Evolutionary conservation across 1,284 basidiomycete species (phyloP), one percentile per base, ranked within the genome.

Genomic region (Pseudozyma sp.): DNA sequence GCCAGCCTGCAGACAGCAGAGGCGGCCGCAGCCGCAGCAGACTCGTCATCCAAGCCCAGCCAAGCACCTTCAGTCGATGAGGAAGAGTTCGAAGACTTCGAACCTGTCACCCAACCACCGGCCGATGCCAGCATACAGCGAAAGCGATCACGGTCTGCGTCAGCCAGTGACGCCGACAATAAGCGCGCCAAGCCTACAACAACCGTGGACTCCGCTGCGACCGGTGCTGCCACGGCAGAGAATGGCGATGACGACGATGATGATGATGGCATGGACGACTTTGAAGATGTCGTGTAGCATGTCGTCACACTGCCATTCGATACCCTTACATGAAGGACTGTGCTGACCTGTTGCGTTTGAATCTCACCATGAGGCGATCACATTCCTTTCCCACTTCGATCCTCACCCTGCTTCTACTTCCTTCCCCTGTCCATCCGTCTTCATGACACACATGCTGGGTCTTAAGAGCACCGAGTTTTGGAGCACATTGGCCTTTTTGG

Each of bases 221-320:
- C 34, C 17, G n/a, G 17, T 7, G 9, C 42, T 39, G 34, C 31
- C 14, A 40, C 44, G 8, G 44, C 44, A 10, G 35, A n/a, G 24
- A 40, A 24, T 4, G 24, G 43, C 13, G 68, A 53, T 7, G 70
- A 61, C 6, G 79, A 73, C 37, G 79, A 77, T 1, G 79, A 80
- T 10, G 79, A 77, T 1, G 79, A 80, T 10, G 77, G 66, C 33
- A 64, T 77, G 72, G 75, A 77, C 66, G 79, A 80, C 37, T 79
- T 80, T 68, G 79, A 80, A 54, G 77, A 80, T 56, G 79, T 80
- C 49, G 76, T 80, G 37, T 80, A 69, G 53, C 44, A 46, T 19
- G n/a, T 42, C 16, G 55, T 54, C 39, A 44, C 35, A 37, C 8
- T 37, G 10, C 35, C 19, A 50, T 45, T 50, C 55, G 17, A 39